Base-by-base conservation (phyloP, 129 eudicot genomes). In the Erigeron canadensis region DNA sequence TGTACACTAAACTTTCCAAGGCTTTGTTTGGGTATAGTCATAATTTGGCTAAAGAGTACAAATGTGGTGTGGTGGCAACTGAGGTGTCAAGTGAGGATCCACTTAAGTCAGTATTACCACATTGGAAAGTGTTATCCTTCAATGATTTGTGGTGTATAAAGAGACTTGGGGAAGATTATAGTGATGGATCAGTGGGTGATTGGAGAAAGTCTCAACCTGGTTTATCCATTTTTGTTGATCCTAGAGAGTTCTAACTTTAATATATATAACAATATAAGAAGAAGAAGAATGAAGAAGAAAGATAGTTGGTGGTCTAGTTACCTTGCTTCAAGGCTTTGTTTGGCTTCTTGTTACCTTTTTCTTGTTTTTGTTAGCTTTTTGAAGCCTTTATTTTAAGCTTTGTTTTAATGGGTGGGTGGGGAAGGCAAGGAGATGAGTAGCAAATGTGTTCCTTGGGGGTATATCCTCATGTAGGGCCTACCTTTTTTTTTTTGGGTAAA, bases 191-290 rank as follows among this genome's bases (percentile, higher is more conserved):
- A 1, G 90, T 94, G 37, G 99, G 99, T 77, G 97, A 95, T 69
- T 95, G 99, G 99, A 95, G 96, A 7, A 95, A 90, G 79, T 90
- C 99, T 69, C 89, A 82, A 60, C 95, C 99, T 50, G 96, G 89
- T 16, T 60, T 69, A 61, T 90, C 99, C 67, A 88, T 95, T 79
- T 95, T 95, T 84, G 99, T 95, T 81, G 99, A 95, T 83, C 99
- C 99, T 9, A 82, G 99, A 72, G 99, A 95, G 82, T 73, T 95
- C 74, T 95, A 79, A 79, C 77, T 63, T 71, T 44, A n/a, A n/a
- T n/a, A n/a, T n/a, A n/a, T n/a, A n/a, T 62, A 71, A 43, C 51
- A 22, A 48, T 28, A 78, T 53, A 6, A 43, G 8, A 43, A 28
- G 34, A 28, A 28, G 34, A 28, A 28, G n/a, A 42, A 42, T 42